phyloP scores from a whole-genome alignment of 768 basidiomycete species.

The Russula abietina region DNA sequence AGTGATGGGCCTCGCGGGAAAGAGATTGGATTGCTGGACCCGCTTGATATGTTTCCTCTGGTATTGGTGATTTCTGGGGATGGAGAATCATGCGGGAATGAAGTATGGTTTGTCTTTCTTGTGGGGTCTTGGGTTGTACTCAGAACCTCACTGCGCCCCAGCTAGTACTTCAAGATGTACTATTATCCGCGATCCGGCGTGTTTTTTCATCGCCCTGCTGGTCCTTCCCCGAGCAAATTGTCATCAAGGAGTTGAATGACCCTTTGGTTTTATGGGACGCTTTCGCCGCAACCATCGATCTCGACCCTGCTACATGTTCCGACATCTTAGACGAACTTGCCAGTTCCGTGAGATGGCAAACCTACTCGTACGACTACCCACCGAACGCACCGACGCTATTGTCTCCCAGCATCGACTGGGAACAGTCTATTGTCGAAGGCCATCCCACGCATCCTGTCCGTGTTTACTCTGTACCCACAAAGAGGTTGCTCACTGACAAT shows the following conservation, averaged over 20 bases:
- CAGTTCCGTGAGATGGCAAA: constrained; percentile 51
- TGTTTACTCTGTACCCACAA: not conserved
- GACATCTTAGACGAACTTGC: constrained; percentile 45
- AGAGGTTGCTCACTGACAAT: not conserved
- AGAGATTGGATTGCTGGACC: constrained; percentile 48
- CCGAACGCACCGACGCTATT: constrained; percentile 40
- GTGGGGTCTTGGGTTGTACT: not conserved
- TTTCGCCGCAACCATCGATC: constrained; percentile 35
- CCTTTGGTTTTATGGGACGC: constrained; percentile 42
- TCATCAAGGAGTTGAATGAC: constrained; percentile 21
- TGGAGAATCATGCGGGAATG: constrained; percentile 22
- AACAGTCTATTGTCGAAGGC: constrained; percentile 55
- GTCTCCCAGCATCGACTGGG: constrained; percentile 51
- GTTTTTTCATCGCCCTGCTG: constrained; percentile 3
- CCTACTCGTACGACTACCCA: constrained; percentile 46
- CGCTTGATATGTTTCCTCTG: constrained; percentile 46
- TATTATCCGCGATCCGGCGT: constrained; percentile 1
- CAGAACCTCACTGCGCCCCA: not conserved
- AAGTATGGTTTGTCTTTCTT: constrained; percentile 2
- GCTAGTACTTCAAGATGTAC: not conserved
- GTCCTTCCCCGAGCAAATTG: not conserved
- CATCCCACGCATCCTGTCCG: constrained; percentile 55
- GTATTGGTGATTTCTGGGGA: constrained; percentile 34
- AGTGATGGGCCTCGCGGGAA: constrained; percentile 28
- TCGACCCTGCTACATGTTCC: constrained; percentile 33